phyloP scores from a whole-genome alignment of 1,284 basidiomycete species.

The Porogramme epimiltina region DNA sequence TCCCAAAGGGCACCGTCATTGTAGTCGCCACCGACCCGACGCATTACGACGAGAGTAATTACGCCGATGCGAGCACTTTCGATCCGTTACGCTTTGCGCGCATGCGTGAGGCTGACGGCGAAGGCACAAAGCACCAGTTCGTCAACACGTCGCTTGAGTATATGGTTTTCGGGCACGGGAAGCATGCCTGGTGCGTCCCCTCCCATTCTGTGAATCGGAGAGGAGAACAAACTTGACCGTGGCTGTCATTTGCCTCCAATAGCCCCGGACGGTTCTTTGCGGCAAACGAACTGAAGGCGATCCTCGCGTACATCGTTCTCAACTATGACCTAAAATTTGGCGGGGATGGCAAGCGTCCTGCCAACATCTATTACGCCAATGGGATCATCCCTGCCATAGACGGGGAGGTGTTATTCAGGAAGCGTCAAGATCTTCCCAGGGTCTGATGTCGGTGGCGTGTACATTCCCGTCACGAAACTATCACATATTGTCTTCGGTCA shows the following conservation, averaged over 20 bases:
- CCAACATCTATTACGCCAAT: no score
- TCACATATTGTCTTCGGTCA: no score
- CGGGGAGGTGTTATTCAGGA: no score
- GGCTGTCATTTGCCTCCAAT: constrained; percentile 3
- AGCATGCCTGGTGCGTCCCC: constrained; percentile 37
- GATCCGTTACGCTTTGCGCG: constrained; percentile 48
- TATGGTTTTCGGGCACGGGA: constrained; percentile 30
- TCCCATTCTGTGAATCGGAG: no score
- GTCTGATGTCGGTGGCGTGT: no score
- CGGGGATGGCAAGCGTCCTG: no score
- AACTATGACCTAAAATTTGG: constrained; percentile 25
- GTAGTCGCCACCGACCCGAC: constrained; percentile 40
- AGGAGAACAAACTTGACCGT: background rate
- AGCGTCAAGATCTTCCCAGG: no score
- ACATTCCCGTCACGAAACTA: no score
- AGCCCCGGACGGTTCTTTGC: constrained; percentile 26
- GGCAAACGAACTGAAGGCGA: constrained; percentile 19
- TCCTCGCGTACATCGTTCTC: constrained; percentile 19
- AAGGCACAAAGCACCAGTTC: constrained; percentile 28
- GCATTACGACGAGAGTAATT: constrained; percentile 42
- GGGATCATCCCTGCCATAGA: no score
- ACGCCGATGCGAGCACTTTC: constrained; percentile 41
- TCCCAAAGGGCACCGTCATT: constrained; percentile 45
- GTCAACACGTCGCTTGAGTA: constrained; percentile 26
- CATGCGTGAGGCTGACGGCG: constrained; percentile 30